These are phyloP conservation scores for Aureobasidium subglaciale DNA, from an alignment of 2,329 filamentous ascomycete genomes.

Conservation along the genomic window DNA sequence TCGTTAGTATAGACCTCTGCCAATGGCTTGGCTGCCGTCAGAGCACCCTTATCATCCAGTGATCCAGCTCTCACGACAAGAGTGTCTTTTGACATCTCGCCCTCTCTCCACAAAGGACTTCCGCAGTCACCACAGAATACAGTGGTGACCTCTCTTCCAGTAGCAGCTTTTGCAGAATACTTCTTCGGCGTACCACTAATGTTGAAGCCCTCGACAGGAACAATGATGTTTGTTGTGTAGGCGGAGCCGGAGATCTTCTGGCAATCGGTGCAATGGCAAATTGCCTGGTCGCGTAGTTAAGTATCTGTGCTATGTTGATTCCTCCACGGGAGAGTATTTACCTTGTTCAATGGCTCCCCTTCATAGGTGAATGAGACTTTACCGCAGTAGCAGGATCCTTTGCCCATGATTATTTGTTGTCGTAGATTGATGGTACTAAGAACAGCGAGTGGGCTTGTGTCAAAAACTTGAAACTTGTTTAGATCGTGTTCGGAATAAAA, in stretches of 20 bases:
- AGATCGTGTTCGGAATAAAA: too few relatives aligned
- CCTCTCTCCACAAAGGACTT: not conserved
- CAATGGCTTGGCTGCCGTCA: not conserved
- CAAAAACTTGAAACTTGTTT: too few relatives aligned
- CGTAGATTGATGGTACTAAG: not conserved
- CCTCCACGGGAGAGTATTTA: too few relatives aligned
- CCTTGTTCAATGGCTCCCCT: not conserved
- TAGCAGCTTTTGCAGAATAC: not conserved
- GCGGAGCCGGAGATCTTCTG: not conserved
- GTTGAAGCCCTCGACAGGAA: not conserved
- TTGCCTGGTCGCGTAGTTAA: too few relatives aligned
- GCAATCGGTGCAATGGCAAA: conserved; percentile 5
- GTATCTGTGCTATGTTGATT: too few relatives aligned
- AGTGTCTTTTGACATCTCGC: not conserved
- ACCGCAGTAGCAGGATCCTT: not conserved
- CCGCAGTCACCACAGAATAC: not conserved
- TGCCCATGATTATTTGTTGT: not conserved
- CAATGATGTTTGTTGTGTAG: not conserved
- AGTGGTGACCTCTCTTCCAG: not conserved
- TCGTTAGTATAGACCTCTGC: not conserved
- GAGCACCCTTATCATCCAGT: not conserved
- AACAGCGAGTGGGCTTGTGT: too few relatives aligned
- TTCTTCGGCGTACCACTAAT: not conserved
- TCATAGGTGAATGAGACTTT: not conserved
- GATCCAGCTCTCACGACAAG: not conserved